A percentile compares a stretch with the other conserved stretches of the same genome.
Evolutionary conservation across 768 basidiomycete species (phyloP).

Genomic region (Russula lepida): DNA sequence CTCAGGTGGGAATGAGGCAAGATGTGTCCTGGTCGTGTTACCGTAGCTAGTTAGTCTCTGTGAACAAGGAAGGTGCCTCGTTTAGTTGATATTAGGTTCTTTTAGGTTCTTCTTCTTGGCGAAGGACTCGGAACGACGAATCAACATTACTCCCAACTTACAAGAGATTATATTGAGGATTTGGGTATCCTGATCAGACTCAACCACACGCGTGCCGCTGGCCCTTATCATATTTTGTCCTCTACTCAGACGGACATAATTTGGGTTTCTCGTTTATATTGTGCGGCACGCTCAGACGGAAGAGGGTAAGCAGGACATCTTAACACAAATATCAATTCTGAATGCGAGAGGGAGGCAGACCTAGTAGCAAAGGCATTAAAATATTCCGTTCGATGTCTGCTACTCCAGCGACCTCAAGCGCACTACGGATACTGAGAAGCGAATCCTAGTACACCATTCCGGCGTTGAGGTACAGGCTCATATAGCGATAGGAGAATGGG

Average conservation of each 20-base stretch:
- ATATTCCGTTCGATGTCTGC: conserved; percentile 47
- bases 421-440: conserved; percentile 64
- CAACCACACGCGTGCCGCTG: neutral
- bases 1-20: neutral
- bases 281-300: conserved; percentile 77
- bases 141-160: no score
- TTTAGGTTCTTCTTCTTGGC: no score
- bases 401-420: conserved; percentile 67
- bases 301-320: conserved; percentile 62
- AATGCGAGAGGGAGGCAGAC: conserved; percentile 51
- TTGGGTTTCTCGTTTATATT: conserved; percentile 41
- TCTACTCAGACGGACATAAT: conserved; percentile 28
- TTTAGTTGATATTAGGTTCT: neutral
- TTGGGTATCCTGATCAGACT: neutral
- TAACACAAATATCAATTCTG: conserved; percentile 57
- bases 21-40: neutral
- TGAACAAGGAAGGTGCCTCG: neutral
- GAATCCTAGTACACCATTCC: conserved; percentile 49
- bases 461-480: conserved; percentile 36
- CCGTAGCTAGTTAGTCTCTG: neutral
- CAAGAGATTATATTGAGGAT: no score
- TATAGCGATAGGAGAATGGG: conserved; percentile 55
- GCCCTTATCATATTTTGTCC: neutral
- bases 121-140: no score
- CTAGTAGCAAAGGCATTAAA: conserved; percentile 47